Percentiles rank a stretch among this genome's conserved stretches.
Conservation (phyloP, 768 basidiomycete species). For the Hericium coralloides region DNA sequence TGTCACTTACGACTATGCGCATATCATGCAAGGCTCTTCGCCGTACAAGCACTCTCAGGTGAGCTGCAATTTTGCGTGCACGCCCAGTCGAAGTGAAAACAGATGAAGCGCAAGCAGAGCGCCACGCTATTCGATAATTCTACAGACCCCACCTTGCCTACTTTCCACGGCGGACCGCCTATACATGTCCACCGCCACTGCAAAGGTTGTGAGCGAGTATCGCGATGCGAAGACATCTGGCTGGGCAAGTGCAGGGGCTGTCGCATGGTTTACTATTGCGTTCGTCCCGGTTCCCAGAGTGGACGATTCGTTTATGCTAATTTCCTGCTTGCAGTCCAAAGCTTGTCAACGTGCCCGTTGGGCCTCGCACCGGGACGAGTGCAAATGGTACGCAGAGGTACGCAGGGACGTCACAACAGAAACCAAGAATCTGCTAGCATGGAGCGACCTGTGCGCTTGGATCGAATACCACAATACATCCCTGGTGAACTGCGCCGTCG, state of each 20-base stretch:
- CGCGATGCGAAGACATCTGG: neutral
- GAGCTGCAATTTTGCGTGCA: too few relatives aligned
- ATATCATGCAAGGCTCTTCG: too few relatives aligned
- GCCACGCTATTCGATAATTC: too few relatives aligned
- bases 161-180: too few relatives aligned
- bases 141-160: too few relatives aligned
- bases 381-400: neutral
- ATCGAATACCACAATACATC: neutral
- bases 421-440: neutral
- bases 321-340: neutral
- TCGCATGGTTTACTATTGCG: neutral
- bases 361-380: neutral
- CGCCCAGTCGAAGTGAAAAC: too few relatives aligned
- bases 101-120: too few relatives aligned
- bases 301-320: neutral
- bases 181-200: neutral
- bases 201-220: conserved; percentile 1
- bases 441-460: neutral
- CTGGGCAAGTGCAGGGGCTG: neutral
- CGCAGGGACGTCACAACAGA: neutral
- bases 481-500: neutral
- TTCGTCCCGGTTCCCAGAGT: neutral
- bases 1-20: too few relatives aligned
- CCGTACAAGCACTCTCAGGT: too few relatives aligned
- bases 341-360: neutral